Percentiles rank a stretch among this genome's conserved stretches.
These are phyloP conservation scores for Citrullus amarus DNA, from an alignment of 306 rosid species.

Conservation along the genomic window DNA sequence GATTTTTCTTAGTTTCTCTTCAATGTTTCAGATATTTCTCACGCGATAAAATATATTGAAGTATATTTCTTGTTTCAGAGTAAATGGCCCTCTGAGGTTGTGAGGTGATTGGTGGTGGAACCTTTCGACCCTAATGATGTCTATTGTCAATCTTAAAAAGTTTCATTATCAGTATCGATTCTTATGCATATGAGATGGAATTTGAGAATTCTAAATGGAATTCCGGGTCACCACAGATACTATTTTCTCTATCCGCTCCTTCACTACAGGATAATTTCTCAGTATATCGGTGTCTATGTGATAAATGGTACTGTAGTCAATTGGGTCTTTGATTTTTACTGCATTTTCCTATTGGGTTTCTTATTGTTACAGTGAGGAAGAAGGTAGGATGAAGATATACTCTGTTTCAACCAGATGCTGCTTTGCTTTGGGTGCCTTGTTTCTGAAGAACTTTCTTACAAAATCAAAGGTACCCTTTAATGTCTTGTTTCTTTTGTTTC, in stretches of 20 bases:
- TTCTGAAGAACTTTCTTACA: constrained; percentile 66
- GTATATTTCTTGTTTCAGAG: not conserved
- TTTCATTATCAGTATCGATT: constrained; percentile 16
- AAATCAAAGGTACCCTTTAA: constrained; percentile 48
- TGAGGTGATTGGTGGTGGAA: no score
- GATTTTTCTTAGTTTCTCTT: not conserved
- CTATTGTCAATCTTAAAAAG: not conserved
- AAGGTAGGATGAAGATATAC: constrained; percentile 87
- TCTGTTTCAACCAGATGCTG: constrained; percentile 87
- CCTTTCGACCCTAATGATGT: not conserved
- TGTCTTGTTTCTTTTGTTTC: not conserved
- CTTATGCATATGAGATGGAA: constrained; percentile 14
- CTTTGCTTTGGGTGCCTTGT: constrained; percentile 91
- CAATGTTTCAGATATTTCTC: not conserved
- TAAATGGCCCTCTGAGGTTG: not conserved
- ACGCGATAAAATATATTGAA: not conserved
- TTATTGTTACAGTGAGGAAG: constrained; percentile 53
- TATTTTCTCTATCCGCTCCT: not conserved
- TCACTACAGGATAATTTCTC: not conserved
- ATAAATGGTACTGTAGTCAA: not conserved
- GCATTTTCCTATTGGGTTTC: not conserved
- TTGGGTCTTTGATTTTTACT: not conserved
- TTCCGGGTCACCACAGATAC: not conserved
- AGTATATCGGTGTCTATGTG: not conserved
- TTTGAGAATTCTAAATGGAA: not conserved